Percentiles rank a stretch among this genome's conserved stretches.
These are phyloP conservation scores for Inga laurina DNA, from an alignment of 306 rosid genomes.

Conservation along the genomic window DNA sequence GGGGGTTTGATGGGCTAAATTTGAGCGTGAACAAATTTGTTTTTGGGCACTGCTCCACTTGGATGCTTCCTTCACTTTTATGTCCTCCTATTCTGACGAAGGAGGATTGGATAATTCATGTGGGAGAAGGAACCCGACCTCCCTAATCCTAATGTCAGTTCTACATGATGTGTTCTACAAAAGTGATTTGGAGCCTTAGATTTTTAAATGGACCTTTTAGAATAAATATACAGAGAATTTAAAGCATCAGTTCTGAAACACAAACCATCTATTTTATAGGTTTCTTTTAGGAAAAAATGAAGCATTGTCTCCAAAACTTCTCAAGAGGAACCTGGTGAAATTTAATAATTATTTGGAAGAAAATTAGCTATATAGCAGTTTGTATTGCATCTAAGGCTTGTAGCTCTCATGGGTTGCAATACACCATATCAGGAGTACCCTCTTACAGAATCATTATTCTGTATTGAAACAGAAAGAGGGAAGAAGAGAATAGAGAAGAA, in stretches of 20 bases:
- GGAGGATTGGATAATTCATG: not conserved
- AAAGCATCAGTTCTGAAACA: not conserved
- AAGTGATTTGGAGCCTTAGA: not conserved
- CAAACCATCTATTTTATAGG: not conserved
- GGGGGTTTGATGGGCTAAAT: no score
- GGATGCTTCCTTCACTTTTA: not conserved
- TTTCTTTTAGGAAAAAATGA: slow-evolving; percentile 9
- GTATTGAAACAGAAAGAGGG: no score
- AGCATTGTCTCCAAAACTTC: not conserved
- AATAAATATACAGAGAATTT: not conserved
- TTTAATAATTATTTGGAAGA: not conserved
- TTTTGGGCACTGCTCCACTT: no score
- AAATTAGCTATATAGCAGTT: not conserved
- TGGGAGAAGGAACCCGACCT: not conserved
- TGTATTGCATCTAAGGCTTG: not conserved
- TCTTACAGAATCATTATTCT: not conserved
- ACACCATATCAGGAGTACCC: not conserved
- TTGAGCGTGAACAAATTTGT: no score
- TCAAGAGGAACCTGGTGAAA: slow-evolving; percentile 35
- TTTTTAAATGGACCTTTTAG: slow-evolving; percentile 54
- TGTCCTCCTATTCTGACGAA: not conserved
- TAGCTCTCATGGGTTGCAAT: not conserved
- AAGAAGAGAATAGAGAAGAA: no score
- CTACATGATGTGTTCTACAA: not conserved
- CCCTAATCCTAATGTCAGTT: not conserved